phyloP scores from a whole-genome alignment of 805 yeast genomes.

The Kodamaea kaohsiungensis region DNA sequence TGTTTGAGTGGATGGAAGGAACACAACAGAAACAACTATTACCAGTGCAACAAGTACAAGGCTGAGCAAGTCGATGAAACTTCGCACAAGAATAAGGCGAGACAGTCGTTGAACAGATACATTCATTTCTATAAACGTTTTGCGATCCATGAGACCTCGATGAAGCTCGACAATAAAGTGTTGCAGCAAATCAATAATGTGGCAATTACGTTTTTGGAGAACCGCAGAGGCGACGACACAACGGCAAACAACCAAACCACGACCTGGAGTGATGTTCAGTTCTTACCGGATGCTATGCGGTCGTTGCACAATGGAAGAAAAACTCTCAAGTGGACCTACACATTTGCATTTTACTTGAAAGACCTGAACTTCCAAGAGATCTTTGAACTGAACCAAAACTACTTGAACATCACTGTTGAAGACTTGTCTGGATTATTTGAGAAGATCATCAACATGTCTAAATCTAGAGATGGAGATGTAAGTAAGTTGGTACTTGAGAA shows the following conservation, averaged over 20 bases:
- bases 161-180: constrained; percentile 66
- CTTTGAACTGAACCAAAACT: constrained; percentile 71
- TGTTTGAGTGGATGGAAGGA: constrained; percentile 74
- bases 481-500: constrained; percentile 35
- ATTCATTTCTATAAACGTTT: constrained; percentile 75
- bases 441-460: constrained; percentile 31
- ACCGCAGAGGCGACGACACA: constrained; percentile 33
- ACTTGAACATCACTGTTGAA: constrained; percentile 66
- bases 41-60: constrained; percentile 61
- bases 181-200: constrained; percentile 62
- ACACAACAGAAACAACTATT: constrained; percentile 65
- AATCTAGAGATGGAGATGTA: constrained; percentile 19
- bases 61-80: constrained; percentile 39
- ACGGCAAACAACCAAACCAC: constrained; percentile 24
- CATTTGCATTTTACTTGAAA: constrained; percentile 68
- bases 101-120: constrained; percentile 60
- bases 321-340: constrained; percentile 88
- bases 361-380: constrained; percentile 55
- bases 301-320: constrained; percentile 68
- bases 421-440: constrained; percentile 63
- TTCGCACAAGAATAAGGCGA: constrained; percentile 42
- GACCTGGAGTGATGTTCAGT: constrained; percentile 89
- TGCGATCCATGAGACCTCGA: constrained; percentile 73
- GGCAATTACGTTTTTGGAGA: constrained; percentile 67
- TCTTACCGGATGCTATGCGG: constrained; percentile 70